phyloP scores from a whole-genome alignment of 73 alveolate species.

The Tetrahymena thermophila region DNA sequence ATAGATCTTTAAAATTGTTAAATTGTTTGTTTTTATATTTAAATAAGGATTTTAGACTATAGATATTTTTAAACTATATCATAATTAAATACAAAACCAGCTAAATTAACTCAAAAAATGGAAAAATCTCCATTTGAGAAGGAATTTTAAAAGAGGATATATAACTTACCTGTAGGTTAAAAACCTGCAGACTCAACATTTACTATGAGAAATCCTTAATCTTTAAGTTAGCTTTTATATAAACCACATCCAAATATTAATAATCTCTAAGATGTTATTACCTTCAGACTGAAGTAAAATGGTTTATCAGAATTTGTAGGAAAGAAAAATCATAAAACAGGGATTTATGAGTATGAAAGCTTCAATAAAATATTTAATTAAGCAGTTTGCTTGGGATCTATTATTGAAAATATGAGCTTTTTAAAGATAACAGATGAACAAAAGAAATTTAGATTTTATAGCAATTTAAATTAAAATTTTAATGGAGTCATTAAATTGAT shows the following conservation, averaged over 20 bases:
- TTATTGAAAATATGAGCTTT: neutral
- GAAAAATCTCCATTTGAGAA: too few species aligned
- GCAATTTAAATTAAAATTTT: neutral
- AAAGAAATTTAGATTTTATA: neutral
- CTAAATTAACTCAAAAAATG: too few species aligned
- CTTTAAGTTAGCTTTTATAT: neutral
- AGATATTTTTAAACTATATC: too few species aligned
- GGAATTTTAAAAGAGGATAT: neutral
- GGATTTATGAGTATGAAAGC: neutral
- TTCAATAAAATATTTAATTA: neutral
- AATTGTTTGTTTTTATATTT: too few species aligned
- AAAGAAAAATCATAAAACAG: neutral
- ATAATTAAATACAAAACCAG: too few species aligned
- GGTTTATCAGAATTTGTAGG: neutral
- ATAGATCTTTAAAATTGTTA: too few species aligned
- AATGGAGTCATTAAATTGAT: slow-evolving; percentile 25
- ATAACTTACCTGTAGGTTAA: neutral
- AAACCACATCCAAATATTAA: neutral
- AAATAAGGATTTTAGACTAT: too few species aligned
- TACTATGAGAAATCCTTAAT: neutral
- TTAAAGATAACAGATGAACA: neutral
- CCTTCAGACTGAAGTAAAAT: neutral
- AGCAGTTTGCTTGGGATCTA: neutral
- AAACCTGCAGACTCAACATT: neutral
- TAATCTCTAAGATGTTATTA: neutral